Base-by-base conservation (phyloP, 2,329 filamentous ascomycete genomes). In the Meredithiella fracta region DNA sequence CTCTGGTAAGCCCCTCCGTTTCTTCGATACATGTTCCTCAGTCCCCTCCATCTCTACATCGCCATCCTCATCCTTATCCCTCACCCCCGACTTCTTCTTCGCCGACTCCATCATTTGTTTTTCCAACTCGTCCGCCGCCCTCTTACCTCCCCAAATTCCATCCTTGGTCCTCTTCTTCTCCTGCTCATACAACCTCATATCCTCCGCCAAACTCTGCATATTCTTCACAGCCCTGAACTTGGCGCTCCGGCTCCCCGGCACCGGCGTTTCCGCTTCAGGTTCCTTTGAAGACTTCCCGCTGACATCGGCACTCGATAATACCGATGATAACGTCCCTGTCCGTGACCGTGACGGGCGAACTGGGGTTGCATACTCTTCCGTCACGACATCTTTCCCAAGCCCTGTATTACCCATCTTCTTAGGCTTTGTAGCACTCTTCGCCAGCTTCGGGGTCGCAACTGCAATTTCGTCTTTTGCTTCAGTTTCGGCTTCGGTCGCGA, bases 131-230 rank as follows among this genome's bases (percentile, higher is more conserved):
- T 82, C 76, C 1, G 78, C 74, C 1, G 80, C 80, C 52, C 79
- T 72, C 63, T 80, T 82, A 22, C 80, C 80, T 23, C 80, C 80
- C 73, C 79, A 83, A 0, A 75, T 72, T 1, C 69, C 70, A 60
- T 75, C 79, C 59, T 65, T 64, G 5, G 70, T 68, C 20, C 92
- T 81, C 70, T 94, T 96, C 72, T 79, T 88, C 69, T 98, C 92
- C 65, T 92, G 95, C 64, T 97, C 85, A 64, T 92, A 98, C 31
- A 94, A 72, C 1, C 83, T 84, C 64, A 97, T 89, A 64, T 98
- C 92, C 0, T 83, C 78, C 0, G 86, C 89, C 57, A 91, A 73
- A 37, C 79, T 77, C 55, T 92, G 86, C 6, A 97, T 70, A 60
- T 79, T 82, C 34, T 82, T 79, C n/a, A 84, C 71, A 11, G 92